Evolutionary conservation across 805 yeast species (phyloP), one percentile per base, ranked within the genome.

Genomic region (Tetrapisispora nanseiensis): DNA sequence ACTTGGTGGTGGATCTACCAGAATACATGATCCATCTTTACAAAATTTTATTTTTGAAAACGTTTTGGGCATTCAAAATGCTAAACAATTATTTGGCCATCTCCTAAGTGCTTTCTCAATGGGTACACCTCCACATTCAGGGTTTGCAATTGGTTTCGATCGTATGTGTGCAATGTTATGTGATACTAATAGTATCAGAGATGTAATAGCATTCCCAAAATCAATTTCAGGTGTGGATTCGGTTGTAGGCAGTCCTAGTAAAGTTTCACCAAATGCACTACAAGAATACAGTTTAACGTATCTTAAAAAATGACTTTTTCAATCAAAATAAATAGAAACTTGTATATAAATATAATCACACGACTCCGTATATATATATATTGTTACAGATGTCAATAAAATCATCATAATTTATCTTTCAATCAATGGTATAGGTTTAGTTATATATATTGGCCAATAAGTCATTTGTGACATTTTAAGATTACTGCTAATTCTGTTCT

Each of bases 91-190:
- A 8, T 92, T 92, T 66, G 95, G 95, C 0, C 99, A 92, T 63
- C 68, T 92, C 32, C 67, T 92, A 26, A 67, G 70, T 32, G 96
- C 96, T 0, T 74, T 92, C 42, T 76, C 75, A 20, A 76, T 83
- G 65, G 98, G 98, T 1, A 86, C 97, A 55, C 99, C 99, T 1
- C 99, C 99, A 1, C 99, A 92, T 64, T 96, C 97, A 2, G 99
- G 99, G 0, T 69, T 92, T 30, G 99, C 98, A 0, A 69, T 92
- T 28, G 99, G 98, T 0, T 84, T 92, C 51, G 99, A 92, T 59
- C 69, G 99, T 47, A 67, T 92, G 69, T 80, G 94, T 53, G 92
- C 98, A 0, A 86, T 90, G 90, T 58, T 90, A 26, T 62, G 80
- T n/a, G 92, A 86, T 0, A 70, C 81, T 16, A 55, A 69, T 4